Base-by-base conservation (phyloP, 2,329 filamentous ascomycete genomes). In the Pseudogymnoascus sp. region DNA sequence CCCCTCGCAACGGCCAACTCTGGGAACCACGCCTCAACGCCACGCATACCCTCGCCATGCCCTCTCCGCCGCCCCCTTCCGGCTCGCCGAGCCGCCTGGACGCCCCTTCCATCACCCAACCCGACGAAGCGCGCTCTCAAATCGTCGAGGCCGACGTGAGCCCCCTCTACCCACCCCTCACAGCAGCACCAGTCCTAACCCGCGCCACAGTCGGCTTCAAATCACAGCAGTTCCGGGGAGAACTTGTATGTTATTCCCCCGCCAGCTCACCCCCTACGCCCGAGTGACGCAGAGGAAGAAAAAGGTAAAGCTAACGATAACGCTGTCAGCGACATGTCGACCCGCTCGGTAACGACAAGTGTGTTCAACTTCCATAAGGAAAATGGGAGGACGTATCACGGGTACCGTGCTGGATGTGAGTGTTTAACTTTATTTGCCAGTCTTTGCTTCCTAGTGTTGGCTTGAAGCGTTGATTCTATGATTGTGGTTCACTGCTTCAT, bases 341-440 rank as follows among this genome's bases (percentile, higher is more conserved):
- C 63, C 4, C 41, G 61, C 6, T 67, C 64, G 7, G 38, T 66
- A 36, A 62, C 61, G 12, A 47, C 58, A 20, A 63, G 59, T 39
- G 62, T 66, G 5, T 69, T 63, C 35, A 60, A 61, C 20, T 70
- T 64, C 53, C 61, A 66, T 18, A 65, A 65, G 58, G 68, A 70
- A 37, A 69, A 70, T 60, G 68, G 68, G 15, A 62, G 68, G 35
- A 70, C 67, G 36, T 70, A 70, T 62, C 67, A 70, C 63, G 64
- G 66, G 12, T 70, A 66, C 58, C 66, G 65, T 60, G 65, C 66
- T 15, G 66, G 66, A 43, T 60, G 60, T 66, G 43, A 60, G 36
- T 50, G n/a, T 50, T 50, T 30, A 50, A 30, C 4, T 50, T 50
- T 50, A 8, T 50, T 50, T 15, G 14, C 28, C 14, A 15, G n/a